Base-by-base conservation (phyloP, 1,139 yeast genomes). In the Ashbya aceris region DNA sequence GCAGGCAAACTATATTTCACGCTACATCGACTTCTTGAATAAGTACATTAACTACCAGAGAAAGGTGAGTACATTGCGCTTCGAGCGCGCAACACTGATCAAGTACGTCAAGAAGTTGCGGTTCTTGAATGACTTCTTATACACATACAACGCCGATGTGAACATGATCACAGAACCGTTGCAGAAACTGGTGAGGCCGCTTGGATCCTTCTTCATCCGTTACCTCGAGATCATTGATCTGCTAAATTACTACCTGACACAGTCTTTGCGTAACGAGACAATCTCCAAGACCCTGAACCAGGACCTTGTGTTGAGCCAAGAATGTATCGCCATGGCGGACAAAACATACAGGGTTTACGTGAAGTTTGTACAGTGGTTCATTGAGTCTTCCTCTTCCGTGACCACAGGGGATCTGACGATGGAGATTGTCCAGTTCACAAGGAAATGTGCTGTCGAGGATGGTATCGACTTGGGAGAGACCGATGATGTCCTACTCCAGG, bases 291-390 rank as follows among this genome's bases (percentile, higher is more conserved):
- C 65, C 6, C 42, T 61, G 41, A 61, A 61, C 40, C 39, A 42
- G n/a, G 53, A 54, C 33, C 38, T 61, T 12, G 50, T 50, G 3
- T 33, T 60, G 9, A 42, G 56, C n/a, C 53, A 49, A 2, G 48
- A 43, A 2, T 48, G 55, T 29, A 46, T 57, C n/a, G 45, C 43
- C 2, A 42, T 47, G 6, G 49, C 60, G 17, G 62, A 60, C 30
- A 61, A 57, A 23, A 46, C 56, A 9, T 58, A 54, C 42, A 58
- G 58, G 33, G 58, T 56, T 40, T 60, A 55, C 40, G 57, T 59
- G 27, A 61, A 61, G 39, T 60, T 56, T 43, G 55, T 59, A 5
- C 64, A 61, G 42, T 61, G 65, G 65, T 47, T 57, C 52, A 40
- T 56, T 10, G 64, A 60, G 36, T 54, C 64, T 0, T 13, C 20